phyloP scores from a whole-genome alignment of 2,329 filamentous ascomycete genomes.

The Aspergillus costaricaensis region DNA sequence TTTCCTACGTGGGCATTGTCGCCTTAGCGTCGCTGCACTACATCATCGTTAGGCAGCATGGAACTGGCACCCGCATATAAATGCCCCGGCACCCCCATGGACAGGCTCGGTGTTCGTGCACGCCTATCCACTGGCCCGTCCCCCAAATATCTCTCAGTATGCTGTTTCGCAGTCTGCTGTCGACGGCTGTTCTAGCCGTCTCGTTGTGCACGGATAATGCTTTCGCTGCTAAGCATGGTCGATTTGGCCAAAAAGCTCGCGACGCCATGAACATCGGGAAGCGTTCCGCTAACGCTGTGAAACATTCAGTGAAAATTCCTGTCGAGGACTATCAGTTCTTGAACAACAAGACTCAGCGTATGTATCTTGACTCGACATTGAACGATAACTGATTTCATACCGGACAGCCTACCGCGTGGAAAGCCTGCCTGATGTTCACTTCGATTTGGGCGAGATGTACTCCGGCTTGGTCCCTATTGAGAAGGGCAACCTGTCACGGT shows the following conservation, averaged over 20 bases:
- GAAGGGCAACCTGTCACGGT: constrained; percentile 44
- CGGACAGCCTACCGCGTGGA: constrained; percentile 63
- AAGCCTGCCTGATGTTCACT: constrained; percentile 67
- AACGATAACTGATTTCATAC: no score
- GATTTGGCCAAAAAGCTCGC: constrained; percentile 28
- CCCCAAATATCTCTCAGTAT: constrained; percentile 17
- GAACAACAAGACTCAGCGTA: constrained; percentile 29
- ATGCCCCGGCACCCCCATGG: neutral
- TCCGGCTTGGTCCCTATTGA: constrained; percentile 58
- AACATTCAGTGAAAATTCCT: constrained; percentile 15
- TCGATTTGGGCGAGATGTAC: constrained; percentile 62
- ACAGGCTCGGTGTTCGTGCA: neutral
- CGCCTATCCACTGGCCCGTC: neutral
- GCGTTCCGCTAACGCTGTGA: constrained; percentile 15
- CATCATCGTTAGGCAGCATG: neutral
- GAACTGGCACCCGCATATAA: neutral
- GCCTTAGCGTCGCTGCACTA: neutral
- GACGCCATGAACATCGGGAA: constrained; percentile 27
- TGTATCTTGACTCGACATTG: constrained; percentile 2
- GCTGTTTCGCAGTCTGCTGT: constrained; percentile 29
- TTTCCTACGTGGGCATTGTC: neutral
- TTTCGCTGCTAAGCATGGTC: constrained; percentile 27
- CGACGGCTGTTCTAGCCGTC: constrained; percentile 25
- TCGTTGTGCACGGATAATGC: constrained; percentile 24
- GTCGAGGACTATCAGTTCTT: constrained; percentile 31